Base-by-base conservation (phyloP, 768 basidiomycete species). In the Pulveroboletus sp. region DNA sequence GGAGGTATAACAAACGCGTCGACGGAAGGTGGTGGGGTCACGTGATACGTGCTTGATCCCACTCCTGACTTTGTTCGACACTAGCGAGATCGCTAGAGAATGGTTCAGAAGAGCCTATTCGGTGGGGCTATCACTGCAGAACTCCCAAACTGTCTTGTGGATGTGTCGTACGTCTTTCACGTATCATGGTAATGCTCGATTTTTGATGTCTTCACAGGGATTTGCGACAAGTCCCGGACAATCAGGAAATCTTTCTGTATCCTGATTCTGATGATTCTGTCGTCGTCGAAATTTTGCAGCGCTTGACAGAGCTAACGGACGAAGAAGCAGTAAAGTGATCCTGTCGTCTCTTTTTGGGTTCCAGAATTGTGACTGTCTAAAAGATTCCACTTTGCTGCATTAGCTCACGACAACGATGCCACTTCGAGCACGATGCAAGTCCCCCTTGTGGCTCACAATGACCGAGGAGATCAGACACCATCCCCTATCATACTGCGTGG, bases 371-470 rank as follows among this genome's bases (percentile, higher is more conserved):
- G 48, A 61, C 39, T 28, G 1, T 48, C 30, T 28, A 8, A 47
- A 68, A 99, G 95, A 67, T 93, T 86, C 60, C 94, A 96, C 71
- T 96, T 96, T 56, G 77, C 83, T 46, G 86, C 93, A 1, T 69
- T 98, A 39, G 94, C 93, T 11, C 83, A 95, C 60, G 96, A 98
- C 70, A 98, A 96, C 63, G 72, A 77, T 21, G 90, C 95, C 6
- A 56, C 68, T 37, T 75, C 75, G 9, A 69, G 72, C 9, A 63
- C 52, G 21, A 75, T 93, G 17, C 51, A 75, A 17, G 64, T 62
- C 3, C 66, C 81, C 26, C 50, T 54, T n/a, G 59, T 72, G 3
- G 54, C 76, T 31, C 61, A 65, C 46, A 74, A 80, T 59, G 64
- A 70, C 57, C 63, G 69, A 57, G 69, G 70, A 26, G 78, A 78